Conservation (phyloP, 129 eudicot genomes). For the Artemisia argyi region DNA sequence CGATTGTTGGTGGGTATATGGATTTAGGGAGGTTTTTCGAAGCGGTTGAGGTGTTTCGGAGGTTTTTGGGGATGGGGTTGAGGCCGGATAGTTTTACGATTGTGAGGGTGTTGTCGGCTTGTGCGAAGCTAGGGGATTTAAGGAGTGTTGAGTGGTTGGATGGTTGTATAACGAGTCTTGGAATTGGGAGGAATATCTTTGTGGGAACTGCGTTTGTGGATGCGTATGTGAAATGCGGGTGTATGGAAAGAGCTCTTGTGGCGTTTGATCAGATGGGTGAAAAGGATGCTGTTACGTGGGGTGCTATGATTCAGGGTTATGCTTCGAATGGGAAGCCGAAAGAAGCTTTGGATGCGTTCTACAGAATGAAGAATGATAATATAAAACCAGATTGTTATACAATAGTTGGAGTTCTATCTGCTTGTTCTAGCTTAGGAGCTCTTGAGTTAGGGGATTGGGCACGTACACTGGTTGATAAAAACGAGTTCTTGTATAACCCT, state of each 20-base stretch:
- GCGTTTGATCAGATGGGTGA: conserved; percentile 70
- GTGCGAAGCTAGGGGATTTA: conserved; percentile 63
- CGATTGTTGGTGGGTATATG: conserved; percentile 70
- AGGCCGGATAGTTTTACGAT: conserved; percentile 75
- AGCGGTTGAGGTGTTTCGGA: conserved; percentile 58
- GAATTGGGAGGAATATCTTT: conserved; percentile 61
- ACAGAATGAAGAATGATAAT: conserved; percentile 50
- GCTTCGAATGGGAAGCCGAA: conserved; percentile 77
- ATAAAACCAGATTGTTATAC: conserved; percentile 58
- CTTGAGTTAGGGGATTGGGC: conserved; percentile 78
- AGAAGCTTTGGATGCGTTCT: conserved; percentile 75
- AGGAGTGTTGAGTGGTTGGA: conserved; percentile 62
- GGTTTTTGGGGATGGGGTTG: conserved; percentile 48
- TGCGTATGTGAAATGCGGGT: conserved; percentile 68
- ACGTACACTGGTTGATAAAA: conserved; percentile 49
- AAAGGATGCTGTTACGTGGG: conserved; percentile 80
- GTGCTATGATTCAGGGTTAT: conserved; percentile 89
- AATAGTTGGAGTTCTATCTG: conserved; percentile 76
- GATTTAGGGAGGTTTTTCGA: conserved; percentile 45
- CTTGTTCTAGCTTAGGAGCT: conserved; percentile 85
- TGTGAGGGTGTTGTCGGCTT: conserved; percentile 71
- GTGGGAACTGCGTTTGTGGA: conserved; percentile 67
- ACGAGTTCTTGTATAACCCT: conserved; percentile 56
- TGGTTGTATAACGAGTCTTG: conserved; percentile 39
- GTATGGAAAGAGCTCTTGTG: conserved; percentile 59